phyloP scores from a whole-genome alignment of 75 land plant species.

The Pseudotsuga menziesii region DNA sequence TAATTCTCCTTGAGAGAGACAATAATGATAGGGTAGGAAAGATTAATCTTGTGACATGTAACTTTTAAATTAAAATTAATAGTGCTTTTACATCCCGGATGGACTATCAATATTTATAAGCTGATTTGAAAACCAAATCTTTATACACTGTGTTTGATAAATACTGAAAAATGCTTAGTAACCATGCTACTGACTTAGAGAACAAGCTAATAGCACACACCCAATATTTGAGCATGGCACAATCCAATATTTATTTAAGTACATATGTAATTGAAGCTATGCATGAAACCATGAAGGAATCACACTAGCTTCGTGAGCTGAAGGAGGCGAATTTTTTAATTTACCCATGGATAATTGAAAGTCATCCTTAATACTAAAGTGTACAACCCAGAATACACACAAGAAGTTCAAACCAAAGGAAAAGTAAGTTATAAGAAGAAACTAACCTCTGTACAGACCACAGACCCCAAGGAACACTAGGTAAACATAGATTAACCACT shows the following conservation, averaged over 20 bases:
- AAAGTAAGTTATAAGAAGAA: too few species aligned
- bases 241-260: slow-evolving; percentile 14
- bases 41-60: not conserved
- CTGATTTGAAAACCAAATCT: slow-evolving; percentile 15
- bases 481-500: too few species aligned
- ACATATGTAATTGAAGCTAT: slow-evolving; percentile 26
- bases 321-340: slow-evolving; percentile 20
- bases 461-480: too few species aligned
- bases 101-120: not conserved
- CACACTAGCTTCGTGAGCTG: slow-evolving; percentile 39
- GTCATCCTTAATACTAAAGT: too few species aligned
- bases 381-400: too few species aligned
- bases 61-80: not conserved
- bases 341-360: too few species aligned
- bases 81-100: not conserved
- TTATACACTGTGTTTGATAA: slow-evolving; percentile 34
- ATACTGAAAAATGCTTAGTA: slow-evolving; percentile 25
- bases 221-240: slow-evolving; percentile 28
- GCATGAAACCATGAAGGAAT: slow-evolving; percentile 25
- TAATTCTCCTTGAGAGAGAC: slow-evolving; percentile 21
- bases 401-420: too few species aligned
- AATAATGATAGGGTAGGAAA: slow-evolving; percentile 28
- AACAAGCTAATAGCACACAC: slow-evolving; percentile 36
- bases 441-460: too few species aligned
- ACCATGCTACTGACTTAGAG: slow-evolving; percentile 29